Percentiles rank a stretch among this genome's conserved stretches.
Evolutionary conservation across 208 protist genomes (phyloP).

Genomic region (Angomonas deanei): DNA sequence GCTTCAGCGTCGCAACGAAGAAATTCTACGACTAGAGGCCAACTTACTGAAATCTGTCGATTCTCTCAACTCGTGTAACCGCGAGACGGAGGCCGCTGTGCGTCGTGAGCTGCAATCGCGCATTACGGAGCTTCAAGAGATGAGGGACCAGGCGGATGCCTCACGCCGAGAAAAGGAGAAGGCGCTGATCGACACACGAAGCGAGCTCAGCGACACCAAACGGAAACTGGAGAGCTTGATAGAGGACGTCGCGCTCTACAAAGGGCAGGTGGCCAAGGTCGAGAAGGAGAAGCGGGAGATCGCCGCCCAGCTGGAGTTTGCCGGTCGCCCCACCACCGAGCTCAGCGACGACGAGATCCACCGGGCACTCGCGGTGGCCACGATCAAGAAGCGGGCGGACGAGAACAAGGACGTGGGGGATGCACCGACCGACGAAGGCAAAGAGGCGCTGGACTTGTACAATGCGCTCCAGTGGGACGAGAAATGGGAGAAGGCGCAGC

Average conservation of each 20-base stretch:
- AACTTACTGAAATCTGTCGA: conserved; percentile 60
- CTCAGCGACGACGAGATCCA: conserved; percentile 65
- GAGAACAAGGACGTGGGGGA: not conserved
- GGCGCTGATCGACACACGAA: conserved; percentile 36
- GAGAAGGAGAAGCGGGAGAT: conserved; percentile 37
- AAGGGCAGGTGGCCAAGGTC: conserved; percentile 36
- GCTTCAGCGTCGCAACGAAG: conserved; percentile 53
- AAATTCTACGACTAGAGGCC: conserved; percentile 46
- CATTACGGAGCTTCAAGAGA: conserved; percentile 61
- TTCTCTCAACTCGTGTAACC: conserved; percentile 64
- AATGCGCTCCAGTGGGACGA: conserved; percentile 73
- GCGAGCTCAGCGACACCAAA: conserved; percentile 42
- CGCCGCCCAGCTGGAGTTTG: conserved; percentile 27
- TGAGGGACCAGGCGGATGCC: conserved; percentile 60
- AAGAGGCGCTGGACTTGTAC: conserved; percentile 51
- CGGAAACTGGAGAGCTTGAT: conserved; percentile 30
- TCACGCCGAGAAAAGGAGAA: conserved; percentile 52
- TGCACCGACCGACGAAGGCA: not conserved
- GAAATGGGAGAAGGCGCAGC: conserved; percentile 60
- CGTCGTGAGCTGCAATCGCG: conserved; percentile 60
- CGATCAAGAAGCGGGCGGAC: conserved; percentile 28
- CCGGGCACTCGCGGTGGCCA: conserved; percentile 60
- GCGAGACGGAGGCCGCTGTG: conserved; percentile 76
- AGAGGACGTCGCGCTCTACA: conserved; percentile 45
- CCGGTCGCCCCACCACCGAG: conserved; percentile 35